phyloP scores from a whole-genome alignment of 2,329 filamentous ascomycete species.

The Drechslerella coelobrocha region DNA sequence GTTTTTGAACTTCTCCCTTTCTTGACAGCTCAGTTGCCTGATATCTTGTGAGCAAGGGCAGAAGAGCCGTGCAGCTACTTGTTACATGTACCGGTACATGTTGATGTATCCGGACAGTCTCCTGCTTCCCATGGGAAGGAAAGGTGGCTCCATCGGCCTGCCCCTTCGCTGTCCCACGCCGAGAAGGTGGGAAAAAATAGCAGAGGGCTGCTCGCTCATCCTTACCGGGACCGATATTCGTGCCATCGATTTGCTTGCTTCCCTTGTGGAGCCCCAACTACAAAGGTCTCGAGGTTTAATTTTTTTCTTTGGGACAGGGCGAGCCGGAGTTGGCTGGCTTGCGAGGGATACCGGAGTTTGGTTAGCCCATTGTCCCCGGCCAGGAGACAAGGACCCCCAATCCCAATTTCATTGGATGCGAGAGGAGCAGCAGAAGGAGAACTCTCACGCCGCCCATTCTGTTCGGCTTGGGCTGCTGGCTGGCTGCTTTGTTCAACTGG shows the following conservation, averaged over 20 bases:
- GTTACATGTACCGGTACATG: constrained; percentile 1
- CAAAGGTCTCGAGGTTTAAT: no score
- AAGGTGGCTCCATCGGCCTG: constrained; percentile 2
- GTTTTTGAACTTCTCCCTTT: background rate
- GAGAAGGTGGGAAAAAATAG: background rate
- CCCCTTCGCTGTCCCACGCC: background rate
- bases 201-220: constrained; percentile 17
- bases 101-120: no score
- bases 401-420: constrained; percentile 42
- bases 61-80: background rate
- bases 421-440: constrained; percentile 26
- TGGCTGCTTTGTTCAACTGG: no score
- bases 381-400: constrained; percentile 1
- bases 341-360: constrained; percentile 6
- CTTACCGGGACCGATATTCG: constrained; percentile 41
- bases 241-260: constrained; percentile 32
- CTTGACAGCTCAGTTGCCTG: background rate
- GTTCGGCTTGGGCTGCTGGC: no score
- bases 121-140: no score
- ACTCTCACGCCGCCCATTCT: background rate
- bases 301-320: constrained; percentile 15
- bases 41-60: background rate
- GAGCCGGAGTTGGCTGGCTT: constrained; percentile 11
- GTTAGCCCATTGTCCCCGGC: constrained; percentile 13
- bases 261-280: constrained; percentile 50